These are phyloP conservation scores for Thielaviopsis populi DNA, from an alignment of 2,329 filamentous ascomycete genomes.

Conservation along the genomic window DNA sequence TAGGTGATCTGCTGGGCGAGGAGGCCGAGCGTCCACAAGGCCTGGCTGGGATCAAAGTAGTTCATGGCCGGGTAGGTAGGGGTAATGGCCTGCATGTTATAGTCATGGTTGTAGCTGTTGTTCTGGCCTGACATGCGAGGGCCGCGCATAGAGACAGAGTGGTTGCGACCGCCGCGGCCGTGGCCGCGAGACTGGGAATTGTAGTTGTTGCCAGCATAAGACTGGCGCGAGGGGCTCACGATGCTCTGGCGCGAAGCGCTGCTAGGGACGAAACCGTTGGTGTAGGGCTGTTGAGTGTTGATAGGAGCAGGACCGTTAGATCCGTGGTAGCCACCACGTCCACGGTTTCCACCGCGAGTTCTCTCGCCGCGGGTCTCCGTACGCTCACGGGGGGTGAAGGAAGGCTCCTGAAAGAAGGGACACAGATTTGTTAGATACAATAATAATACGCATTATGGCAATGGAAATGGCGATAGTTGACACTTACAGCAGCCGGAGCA, in stretches of 20 bases:
- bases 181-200: conserved; percentile 11
- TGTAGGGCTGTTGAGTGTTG: conserved; percentile 13
- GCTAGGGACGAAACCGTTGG: conserved; percentile 8
- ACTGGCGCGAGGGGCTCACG: conserved; percentile 16
- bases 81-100: conserved; percentile 27
- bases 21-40: conserved; percentile 26
- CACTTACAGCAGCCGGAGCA: conserved; percentile 28
- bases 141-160: conserved; percentile 28
- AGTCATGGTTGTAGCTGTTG: conserved; percentile 24
- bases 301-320: conserved; percentile 21
- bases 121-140: conserved; percentile 17
- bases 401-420: conserved; percentile 9
- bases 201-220: conserved; percentile 14
- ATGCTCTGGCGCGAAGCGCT: conserved; percentile 13
- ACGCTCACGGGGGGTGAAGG: conserved; percentile 15
- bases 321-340: conserved; percentile 31
- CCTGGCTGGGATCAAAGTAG: conserved; percentile 16
- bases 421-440: neutral
- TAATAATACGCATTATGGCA: neutral
- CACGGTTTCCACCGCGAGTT: conserved; percentile 32
- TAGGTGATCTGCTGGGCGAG: conserved; percentile 55
- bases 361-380: conserved; percentile 28
- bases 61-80: conserved; percentile 22
- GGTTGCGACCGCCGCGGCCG: conserved; percentile 20
- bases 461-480: neutral